A percentile compares a stretch with the other conserved stretches of the same genome.
phyloP scores from a whole-genome alignment of 2,329 filamentous ascomycete species.

The Cryoendolithus antarcticus region DNA sequence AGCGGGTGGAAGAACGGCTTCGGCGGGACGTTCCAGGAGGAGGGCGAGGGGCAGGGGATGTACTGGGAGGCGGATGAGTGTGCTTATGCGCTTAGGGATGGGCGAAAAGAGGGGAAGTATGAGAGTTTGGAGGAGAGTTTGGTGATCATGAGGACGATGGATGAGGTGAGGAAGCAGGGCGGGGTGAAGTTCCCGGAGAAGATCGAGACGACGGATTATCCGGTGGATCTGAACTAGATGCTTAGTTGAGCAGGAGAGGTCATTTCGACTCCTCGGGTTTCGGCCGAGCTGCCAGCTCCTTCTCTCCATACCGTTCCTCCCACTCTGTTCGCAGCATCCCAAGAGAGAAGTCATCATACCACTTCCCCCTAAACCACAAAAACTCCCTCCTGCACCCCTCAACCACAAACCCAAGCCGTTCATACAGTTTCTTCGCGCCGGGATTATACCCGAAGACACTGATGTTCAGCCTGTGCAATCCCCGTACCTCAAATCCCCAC shows the following conservation, averaged over 20 bases:
- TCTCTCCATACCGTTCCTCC: not conserved
- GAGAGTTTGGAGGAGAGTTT: constrained; percentile 67
- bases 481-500: not conserved
- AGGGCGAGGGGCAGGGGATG: constrained; percentile 64
- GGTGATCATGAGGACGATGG: constrained; percentile 73
- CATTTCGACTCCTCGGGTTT: no score
- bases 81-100: constrained; percentile 61
- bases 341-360: not conserved
- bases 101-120: constrained; percentile 59
- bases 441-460: not conserved
- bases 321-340: not conserved
- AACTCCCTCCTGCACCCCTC: not conserved
- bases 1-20: constrained; percentile 38
- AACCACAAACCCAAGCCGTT: not conserved
- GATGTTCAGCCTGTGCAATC: not conserved
- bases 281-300: not conserved
- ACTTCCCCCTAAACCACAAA: not conserved
- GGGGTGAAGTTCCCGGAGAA: constrained; percentile 51
- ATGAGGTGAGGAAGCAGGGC: constrained; percentile 53
- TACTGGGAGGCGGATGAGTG: constrained; percentile 80
- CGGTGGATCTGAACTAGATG: constrained; percentile 26
- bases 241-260: not conserved
- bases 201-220: constrained; percentile 50
- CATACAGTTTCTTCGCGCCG: not conserved
- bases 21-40: constrained; percentile 30